Base-by-base conservation (phyloP, 1,284 basidiomycete species). In the Melampsora americana region DNA sequence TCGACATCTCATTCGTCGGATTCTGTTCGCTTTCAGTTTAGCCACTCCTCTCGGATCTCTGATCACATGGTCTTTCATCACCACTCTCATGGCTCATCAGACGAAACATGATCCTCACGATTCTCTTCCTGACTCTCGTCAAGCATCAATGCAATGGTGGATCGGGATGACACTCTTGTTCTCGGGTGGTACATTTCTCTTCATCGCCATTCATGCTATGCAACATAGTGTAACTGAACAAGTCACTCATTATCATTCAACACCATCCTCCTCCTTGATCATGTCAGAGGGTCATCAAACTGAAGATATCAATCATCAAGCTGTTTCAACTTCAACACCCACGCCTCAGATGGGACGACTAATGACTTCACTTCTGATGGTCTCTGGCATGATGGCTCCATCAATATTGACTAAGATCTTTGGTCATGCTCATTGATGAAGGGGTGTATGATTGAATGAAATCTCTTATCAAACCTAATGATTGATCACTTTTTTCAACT, bases 131-230 rank as follows among this genome's bases (percentile, higher is more conserved):
- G 35, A 4, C 35, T 35, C 18, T 53, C 20, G 26, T 32, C 44
- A 23, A 5, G 5, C 6, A 16, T 30, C 42, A 11, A 64, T 75
- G 5, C 79, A 80, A 5, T 84, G 83, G 83, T 90, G 89, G 88
- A 89, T 90, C 0, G 92, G 92, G 6, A 83, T 88, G 7, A 89
- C 90, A 0, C 84, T 94, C 26, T 85, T 93, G n/a, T 85, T 92
- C 78, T 93, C 91, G 20, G 95, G 92, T 50, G 94, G 94, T 18
- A 93, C 92, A 0, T 97, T 97, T 83, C 85, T 97, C 39, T 97
- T 95, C 81, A 94, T 97, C 44, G 93, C 94, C 0, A 95, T 94
- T 1, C 82, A 83, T 48, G 81, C 82, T 0, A 80, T 84, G 30
- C 75, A 81, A 23, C 80, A 82, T 30, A 35, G 35, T 35, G 35